Evolutionary conservation across 225 moss, liverwort and hornwort species (phyloP), one percentile per base, ranked within the genome.

Genomic region (Rhytidiadelphus loreus): DNA sequence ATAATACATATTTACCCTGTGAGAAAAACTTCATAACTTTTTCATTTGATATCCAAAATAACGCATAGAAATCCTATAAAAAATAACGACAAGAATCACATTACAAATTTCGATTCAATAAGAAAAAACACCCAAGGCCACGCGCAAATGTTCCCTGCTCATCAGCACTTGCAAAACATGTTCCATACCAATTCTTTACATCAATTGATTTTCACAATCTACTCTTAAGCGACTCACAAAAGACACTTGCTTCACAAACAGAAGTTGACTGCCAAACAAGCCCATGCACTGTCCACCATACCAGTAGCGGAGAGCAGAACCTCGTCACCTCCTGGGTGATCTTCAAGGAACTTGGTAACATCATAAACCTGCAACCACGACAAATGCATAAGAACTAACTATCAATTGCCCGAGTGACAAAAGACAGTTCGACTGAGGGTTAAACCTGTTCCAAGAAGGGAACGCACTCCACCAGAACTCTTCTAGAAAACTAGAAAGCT

Each of bases 301-400:
- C 94, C 94, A 81, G 94, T 95, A 44, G 94, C 94, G 83, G 94
- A 95, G 46, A 95, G 92, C 87, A 95, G 90, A 39, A 95, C 94
- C 91, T 95, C 94, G 48, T 95, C 94, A 72, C 94, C 94, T 84
- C 94, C 94, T 33, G 94, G 94, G 37, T 95, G 94, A 62, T 95
- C 94, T 82, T 95, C 94, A 81, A 95, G 90, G 72, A 95, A 95
- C 88, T 83, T 93, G 53, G 94, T 93, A 26, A 95, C 90, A 82
- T 93, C 94, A 75, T 95, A 95, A 53, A 93, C 93, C 94, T 95
- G 87, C 53, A 85, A 80, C 65, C 77, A 89, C 53, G 21, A 79
- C 81, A 39, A 90, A 57, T 14, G 53, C 58, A 77, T 35, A 39
- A 41, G 24, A 64, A 46, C 33, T n/a, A 66, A 65, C 32, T 26